phyloP scores from a whole-genome alignment of 768 basidiomycete species.

The Rhodosporidiobolus sp. region DNA sequence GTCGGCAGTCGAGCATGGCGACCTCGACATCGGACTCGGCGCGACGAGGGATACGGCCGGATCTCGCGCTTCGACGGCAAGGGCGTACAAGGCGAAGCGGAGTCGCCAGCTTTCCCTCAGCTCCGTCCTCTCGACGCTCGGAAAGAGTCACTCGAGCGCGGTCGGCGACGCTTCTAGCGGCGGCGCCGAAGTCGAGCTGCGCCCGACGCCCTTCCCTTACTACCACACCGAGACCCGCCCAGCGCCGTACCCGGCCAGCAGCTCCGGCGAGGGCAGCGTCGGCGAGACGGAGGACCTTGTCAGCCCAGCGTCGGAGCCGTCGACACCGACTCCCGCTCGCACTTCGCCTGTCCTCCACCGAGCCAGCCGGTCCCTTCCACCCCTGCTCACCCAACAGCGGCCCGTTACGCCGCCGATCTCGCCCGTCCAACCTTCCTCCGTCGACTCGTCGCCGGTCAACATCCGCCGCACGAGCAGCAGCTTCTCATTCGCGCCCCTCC shows the following conservation, averaged over 20 bases:
- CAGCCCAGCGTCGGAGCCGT: background rate
- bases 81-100: background rate
- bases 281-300: background rate
- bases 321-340: background rate
- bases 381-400: background rate
- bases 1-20: background rate
- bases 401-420: too few relatives aligned
- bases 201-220: background rate
- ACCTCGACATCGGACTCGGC: too few relatives aligned
- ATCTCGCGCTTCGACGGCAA: background rate
- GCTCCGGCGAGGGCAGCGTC: background rate
- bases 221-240: constrained; percentile 3
- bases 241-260: background rate
- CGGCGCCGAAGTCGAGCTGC: background rate
- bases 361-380: background rate
- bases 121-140: background rate
- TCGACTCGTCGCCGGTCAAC: too few relatives aligned
- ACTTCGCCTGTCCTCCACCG: background rate
- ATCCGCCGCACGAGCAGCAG: too few relatives aligned
- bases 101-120: background rate
- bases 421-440: too few relatives aligned
- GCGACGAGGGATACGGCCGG: background rate
- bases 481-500: too few relatives aligned
- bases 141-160: background rate
- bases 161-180: background rate